Conservation (phyloP, 2,329 filamentous ascomycete genomes). For the Pseudogymnoascus sp. region DNA sequence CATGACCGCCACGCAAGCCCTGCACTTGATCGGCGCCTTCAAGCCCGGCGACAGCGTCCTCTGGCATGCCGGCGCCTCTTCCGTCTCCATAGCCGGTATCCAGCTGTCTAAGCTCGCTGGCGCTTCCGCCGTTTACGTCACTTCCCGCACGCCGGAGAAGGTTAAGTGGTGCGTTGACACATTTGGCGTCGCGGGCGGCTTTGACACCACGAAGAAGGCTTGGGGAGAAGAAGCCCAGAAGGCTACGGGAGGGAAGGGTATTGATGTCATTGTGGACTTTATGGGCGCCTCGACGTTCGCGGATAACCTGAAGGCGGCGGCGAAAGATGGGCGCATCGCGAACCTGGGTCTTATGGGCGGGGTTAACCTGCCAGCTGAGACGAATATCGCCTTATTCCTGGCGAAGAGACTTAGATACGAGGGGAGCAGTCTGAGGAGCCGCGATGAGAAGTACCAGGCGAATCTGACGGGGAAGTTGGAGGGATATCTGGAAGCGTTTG, state of each 20-base stretch:
- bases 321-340: conserved; percentile 68
- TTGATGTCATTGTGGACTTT: conserved; percentile 82
- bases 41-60: conserved; percentile 62
- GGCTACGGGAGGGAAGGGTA: conserved; percentile 65
- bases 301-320: conserved; percentile 66
- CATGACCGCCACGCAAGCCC: conserved; percentile 88
- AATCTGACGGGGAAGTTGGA: conserved; percentile 66
- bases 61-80: conserved; percentile 90
- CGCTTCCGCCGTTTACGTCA: conserved; percentile 68
- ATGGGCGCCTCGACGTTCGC: conserved; percentile 74
- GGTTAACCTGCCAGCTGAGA: conserved; percentile 51
- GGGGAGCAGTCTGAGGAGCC: conserved; percentile 73
- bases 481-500: conserved; percentile 67
- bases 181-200: conserved; percentile 69
- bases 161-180: conserved; percentile 65
- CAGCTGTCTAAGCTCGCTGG: conserved; percentile 64
- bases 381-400: conserved; percentile 66
- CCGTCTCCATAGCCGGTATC: conserved; percentile 79
- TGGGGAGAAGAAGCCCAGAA: conserved; percentile 67
- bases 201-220: conserved; percentile 73
- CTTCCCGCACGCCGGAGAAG: conserved; percentile 72
- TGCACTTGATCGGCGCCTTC: conserved; percentile 74
- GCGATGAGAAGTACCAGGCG: conserved; percentile 72
- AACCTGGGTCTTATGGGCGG: conserved; percentile 69
- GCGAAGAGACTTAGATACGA: conserved; percentile 71